These are phyloP conservation scores for Wickerhamomyces chaumierensis DNA, from an alignment of 805 yeast species.

Conservation along the genomic window DNA sequence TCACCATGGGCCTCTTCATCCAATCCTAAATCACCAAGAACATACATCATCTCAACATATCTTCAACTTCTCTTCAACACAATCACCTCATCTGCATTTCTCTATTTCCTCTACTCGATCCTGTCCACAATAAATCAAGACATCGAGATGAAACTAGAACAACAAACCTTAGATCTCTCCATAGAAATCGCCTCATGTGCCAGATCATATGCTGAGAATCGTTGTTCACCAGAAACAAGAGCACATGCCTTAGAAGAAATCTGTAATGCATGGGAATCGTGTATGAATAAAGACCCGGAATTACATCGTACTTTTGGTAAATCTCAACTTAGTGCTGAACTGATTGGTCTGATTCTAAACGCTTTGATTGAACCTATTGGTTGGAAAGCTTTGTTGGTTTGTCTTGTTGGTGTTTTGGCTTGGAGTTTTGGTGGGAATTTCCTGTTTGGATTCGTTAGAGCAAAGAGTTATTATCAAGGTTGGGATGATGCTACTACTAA, in stretches of 20 bases:
- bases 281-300: conserved; percentile 47
- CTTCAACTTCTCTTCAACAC: conserved; percentile 45
- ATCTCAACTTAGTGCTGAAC: conserved; percentile 48
- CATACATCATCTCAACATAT: conserved; percentile 51
- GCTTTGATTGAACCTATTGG: conserved; percentile 61
- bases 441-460: conserved; percentile 56
- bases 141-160: conserved; percentile 37
- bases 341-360: conserved; percentile 50
- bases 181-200: conserved; percentile 46
- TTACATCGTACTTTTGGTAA: conserved; percentile 28
- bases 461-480: conserved; percentile 27
- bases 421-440: conserved; percentile 52
- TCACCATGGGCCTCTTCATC: conserved; percentile 47
- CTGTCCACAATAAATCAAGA: conserved; percentile 43
- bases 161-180: conserved; percentile 31
- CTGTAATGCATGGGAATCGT: conserved; percentile 38
- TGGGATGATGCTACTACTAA: conserved; percentile 8
- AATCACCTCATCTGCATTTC: conserved; percentile 31
- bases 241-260: conserved; percentile 32
- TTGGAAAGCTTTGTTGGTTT: conserved; percentile 39
- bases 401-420: conserved; percentile 27
- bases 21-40: conserved; percentile 37
- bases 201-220: conserved; percentile 41
- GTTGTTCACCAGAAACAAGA: conserved; percentile 47
- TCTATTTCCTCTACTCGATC: conserved; percentile 31